phyloP scores from a whole-genome alignment of 768 basidiomycete species.

The Termitomyces sp. region DNA sequence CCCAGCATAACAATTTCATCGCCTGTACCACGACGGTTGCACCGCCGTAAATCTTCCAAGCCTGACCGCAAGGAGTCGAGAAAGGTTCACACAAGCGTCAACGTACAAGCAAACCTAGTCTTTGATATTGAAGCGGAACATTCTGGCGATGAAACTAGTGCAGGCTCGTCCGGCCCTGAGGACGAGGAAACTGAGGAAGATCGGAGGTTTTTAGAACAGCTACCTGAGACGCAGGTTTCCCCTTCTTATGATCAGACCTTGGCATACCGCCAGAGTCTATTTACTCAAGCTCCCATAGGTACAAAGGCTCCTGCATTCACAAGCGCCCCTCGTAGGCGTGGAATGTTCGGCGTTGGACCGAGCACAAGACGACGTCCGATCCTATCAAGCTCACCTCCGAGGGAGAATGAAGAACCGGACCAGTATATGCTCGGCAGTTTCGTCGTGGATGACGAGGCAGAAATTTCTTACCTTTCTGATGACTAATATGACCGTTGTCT shows the following conservation, averaged over 20 bases:
- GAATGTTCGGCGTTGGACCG: constrained; percentile 28
- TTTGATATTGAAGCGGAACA: constrained; percentile 71
- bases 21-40: constrained; percentile 32
- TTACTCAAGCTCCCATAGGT: constrained; percentile 57
- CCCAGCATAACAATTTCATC: constrained; percentile 21
- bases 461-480: constrained; percentile 42
- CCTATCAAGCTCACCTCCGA: constrained; percentile 59
- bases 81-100: neutral
- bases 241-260: constrained; percentile 70
- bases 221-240: constrained; percentile 62
- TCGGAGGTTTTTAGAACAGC: constrained; percentile 56
- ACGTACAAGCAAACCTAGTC: constrained; percentile 27
- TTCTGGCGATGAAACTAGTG: constrained; percentile 75
- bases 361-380: constrained; percentile 16
- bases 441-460: constrained; percentile 74
- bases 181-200: constrained; percentile 67
- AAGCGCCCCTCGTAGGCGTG: constrained; percentile 40
- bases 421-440: constrained; percentile 75
- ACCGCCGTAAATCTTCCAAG: constrained; percentile 27
- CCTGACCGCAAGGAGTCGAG: constrained; percentile 13
- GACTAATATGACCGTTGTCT: constrained; percentile 5
- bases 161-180: constrained; percentile 50
- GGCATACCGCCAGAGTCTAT: constrained; percentile 64
- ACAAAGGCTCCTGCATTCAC: constrained; percentile 49
- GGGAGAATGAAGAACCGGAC: constrained; percentile 47